phyloP scores from a whole-genome alignment of 495 filamentous ascomycete species.

The Patellaria atrata region DNA sequence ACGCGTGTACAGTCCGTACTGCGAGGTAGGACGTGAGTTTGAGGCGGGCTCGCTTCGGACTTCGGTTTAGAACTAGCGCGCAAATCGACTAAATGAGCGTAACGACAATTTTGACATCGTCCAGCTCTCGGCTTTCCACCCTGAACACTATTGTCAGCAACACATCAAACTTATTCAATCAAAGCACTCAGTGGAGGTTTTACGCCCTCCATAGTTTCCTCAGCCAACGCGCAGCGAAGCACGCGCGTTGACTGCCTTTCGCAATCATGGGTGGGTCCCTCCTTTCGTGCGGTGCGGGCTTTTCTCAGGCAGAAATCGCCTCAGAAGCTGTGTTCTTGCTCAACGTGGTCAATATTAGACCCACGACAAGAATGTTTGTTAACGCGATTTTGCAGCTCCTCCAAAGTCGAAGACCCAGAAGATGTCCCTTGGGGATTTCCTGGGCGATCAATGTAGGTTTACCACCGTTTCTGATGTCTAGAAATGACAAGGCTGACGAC shows the following conservation, averaged over 20 bases:
- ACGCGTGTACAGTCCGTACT: no score
- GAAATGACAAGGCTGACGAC: conserved; percentile 26
- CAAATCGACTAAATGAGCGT: no score
- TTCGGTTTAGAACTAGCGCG: no score
- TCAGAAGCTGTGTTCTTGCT: background rate
- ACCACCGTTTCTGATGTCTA: conserved; percentile 12
- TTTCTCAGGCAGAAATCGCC: background rate
- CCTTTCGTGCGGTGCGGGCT: conserved; percentile 14
- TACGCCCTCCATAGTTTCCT: background rate
- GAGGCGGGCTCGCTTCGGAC: no score
- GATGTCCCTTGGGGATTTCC: conserved; percentile 85
- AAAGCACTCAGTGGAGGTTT: background rate
- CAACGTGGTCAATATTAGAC: background rate
- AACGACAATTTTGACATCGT: no score
- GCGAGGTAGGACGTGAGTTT: no score
- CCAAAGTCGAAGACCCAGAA: conserved; percentile 77
- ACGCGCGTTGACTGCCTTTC: conserved; percentile 22
- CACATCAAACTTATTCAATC: conserved; percentile 1
- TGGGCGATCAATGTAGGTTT: conserved; percentile 67
- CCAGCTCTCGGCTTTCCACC: no score
- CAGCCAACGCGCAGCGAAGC: conserved; percentile 18
- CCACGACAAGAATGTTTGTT: conserved; percentile 6
- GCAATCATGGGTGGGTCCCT: conserved; percentile 29
- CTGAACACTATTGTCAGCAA: no score
- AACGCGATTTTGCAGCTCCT: conserved; percentile 45